These are phyloP conservation scores for Didymella sp. DNA, from an alignment of 2,329 filamentous ascomycete genomes.

Conservation along the genomic window DNA sequence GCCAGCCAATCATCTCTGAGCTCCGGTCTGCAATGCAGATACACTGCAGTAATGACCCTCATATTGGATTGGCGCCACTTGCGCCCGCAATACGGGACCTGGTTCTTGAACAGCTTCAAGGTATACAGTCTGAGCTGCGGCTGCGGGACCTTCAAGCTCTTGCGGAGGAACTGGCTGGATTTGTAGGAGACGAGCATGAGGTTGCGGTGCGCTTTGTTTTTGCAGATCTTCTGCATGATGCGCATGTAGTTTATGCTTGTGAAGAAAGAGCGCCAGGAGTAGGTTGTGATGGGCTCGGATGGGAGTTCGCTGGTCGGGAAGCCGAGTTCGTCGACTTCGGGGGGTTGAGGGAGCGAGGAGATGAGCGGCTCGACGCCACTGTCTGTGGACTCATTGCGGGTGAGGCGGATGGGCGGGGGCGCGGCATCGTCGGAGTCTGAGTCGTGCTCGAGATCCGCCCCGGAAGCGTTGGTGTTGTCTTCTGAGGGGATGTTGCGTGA, in stretches of 20 bases:
- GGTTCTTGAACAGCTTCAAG: constrained; percentile 97
- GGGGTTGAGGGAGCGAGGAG: constrained; percentile 44
- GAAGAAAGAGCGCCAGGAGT: constrained; percentile 94
- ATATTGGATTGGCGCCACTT: constrained; percentile 99
- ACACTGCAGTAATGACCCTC: constrained; percentile 97
- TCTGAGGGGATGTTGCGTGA: constrained; percentile 63
- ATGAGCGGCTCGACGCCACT: constrained; percentile 36
- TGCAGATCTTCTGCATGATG: constrained; percentile 96
- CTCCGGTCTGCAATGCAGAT: constrained; percentile 90
- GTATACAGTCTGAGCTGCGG: constrained; percentile 89
- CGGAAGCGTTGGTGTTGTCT: constrained; percentile 28
- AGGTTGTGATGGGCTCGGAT: constrained; percentile 80
- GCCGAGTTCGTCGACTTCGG: constrained; percentile 83
- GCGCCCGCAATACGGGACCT: constrained; percentile 95
- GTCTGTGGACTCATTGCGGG: constrained; percentile 47
- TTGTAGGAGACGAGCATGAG: constrained; percentile 95
- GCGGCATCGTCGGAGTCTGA: constrained; percentile 70
- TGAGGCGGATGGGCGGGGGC: constrained; percentile 78
- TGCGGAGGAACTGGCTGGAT: constrained; percentile 88
- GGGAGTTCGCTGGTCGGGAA: constrained; percentile 77
- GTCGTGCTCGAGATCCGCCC: constrained; percentile 32
- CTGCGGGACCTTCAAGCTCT: constrained; percentile 89
- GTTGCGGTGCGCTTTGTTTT: constrained; percentile 93
- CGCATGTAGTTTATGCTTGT: constrained; percentile 93
- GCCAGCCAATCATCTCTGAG: constrained; percentile 94